Evolutionary conservation across 2,329 filamentous ascomycete genomes (phyloP).

Genomic region (Colletotrichum gloeosporioides): DNA sequence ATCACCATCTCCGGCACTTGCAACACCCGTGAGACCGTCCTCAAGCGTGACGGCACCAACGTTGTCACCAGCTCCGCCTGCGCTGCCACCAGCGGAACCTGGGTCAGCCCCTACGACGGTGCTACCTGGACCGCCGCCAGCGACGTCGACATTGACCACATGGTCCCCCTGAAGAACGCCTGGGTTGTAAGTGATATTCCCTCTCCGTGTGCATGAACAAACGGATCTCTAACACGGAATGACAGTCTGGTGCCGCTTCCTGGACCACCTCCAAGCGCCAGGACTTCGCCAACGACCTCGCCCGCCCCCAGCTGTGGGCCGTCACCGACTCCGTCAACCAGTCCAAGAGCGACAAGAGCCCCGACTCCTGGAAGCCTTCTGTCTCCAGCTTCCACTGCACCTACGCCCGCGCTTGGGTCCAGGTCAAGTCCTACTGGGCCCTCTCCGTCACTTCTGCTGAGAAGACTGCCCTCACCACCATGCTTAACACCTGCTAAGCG

Average conservation of each 20-base stretch:
- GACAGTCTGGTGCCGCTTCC: constrained; percentile 69
- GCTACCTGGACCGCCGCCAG: constrained; percentile 70
- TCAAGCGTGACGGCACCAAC: constrained; percentile 73
- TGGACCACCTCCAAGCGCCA: constrained; percentile 75
- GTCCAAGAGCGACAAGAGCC: constrained; percentile 73
- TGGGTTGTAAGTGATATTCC: constrained; percentile 65
- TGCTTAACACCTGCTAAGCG: constrained; percentile 68
- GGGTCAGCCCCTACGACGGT: constrained; percentile 78
- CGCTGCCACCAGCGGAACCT: constrained; percentile 67
- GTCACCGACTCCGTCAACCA: constrained; percentile 81
- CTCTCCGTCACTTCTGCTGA: constrained; percentile 75
- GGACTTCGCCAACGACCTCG: constrained; percentile 78
- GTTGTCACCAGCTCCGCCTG: constrained; percentile 67
- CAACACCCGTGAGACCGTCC: constrained; percentile 74
- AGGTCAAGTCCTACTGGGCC: constrained; percentile 76
- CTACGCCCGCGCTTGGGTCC: constrained; percentile 78
- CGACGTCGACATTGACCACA: constrained; percentile 83
- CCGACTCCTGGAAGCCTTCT: constrained; percentile 79
- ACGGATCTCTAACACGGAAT: background rate
- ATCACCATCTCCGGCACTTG: constrained; percentile 68
- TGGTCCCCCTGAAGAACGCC: constrained; percentile 81
- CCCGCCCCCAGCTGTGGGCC: constrained; percentile 77
- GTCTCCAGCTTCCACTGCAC: constrained; percentile 75
- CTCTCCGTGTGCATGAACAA: background rate
- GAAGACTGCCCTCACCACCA: constrained; percentile 69